Base-by-base conservation (phyloP, 768 basidiomycete genomes). In the Xanthoconium stramineum region DNA sequence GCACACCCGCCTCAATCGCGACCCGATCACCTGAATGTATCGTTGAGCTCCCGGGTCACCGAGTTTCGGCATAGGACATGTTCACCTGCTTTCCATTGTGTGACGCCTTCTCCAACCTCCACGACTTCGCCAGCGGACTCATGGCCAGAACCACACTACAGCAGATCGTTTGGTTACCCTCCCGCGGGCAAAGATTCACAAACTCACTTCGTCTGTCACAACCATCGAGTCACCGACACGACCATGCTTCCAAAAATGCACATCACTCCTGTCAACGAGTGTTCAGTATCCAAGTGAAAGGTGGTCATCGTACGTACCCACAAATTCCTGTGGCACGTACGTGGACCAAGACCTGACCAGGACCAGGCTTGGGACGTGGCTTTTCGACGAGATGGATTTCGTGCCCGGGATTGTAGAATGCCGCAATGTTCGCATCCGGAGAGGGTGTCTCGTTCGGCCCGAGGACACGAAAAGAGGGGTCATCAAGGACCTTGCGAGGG, bases 181-280 rank as follows among this genome's bases (percentile, higher is more conserved):
- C 43, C 51, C 44, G 48, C 2, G 28, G 37, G 35, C 39, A 44
- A 30, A 17, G 19, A 19, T 5, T 3, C 52, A 43, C 19, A 10
- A 44, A 42, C 64, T 58, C 54, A 82, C 84, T 72, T 86, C 85
- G 57, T 85, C 85, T 14, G 80, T 83, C 30, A 86, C 85, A 24
- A 87, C 73, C 85, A 86, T 87, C 0, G 83, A 83, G 61, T 85
- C 83, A 10, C 86, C 86, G 50, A 87, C 78, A 39, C 83, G 73
- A 7, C 85, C 85, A 67, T 86, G 83, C 59, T 85, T 78, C 85
- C 85, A 88, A 67, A 87, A 86, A 65, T 88, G 85, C 60, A 88
- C 83, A 56, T 87, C 85, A 46, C 83, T 86, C 76, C 85, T 86
- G 53, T 54, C 33, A 24, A 52, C 32, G 47, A 14, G 47, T 17